Percentiles rank a stretch among this genome's conserved stretches.
These are phyloP conservation scores for Cerrena zonata DNA, from an alignment of 1,284 basidiomycete genomes.

Conservation along the genomic window DNA sequence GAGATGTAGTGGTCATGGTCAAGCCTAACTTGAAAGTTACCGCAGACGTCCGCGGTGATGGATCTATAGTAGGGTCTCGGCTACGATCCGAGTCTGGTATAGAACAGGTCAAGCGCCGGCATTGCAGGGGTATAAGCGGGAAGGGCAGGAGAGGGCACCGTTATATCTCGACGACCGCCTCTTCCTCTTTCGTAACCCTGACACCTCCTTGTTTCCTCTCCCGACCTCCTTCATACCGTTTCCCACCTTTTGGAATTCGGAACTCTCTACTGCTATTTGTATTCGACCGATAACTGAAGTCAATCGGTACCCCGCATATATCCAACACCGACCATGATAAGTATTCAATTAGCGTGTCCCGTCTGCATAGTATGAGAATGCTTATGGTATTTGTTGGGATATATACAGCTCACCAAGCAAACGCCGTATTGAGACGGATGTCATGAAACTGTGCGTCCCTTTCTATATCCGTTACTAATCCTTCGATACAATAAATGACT, in stretches of 20 bases:
- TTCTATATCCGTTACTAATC: not conserved
- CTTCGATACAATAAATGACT: too few relatives aligned
- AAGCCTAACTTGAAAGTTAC: too few relatives aligned
- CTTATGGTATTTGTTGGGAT: conserved; percentile 18
- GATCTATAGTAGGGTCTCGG: not conserved
- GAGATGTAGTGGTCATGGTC: not conserved
- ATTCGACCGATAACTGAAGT: not conserved
- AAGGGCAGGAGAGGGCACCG: not conserved
- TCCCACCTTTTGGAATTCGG: not conserved
- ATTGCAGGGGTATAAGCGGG: not conserved
- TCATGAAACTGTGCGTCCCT: conserved; percentile 91
- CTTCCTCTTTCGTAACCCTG: not conserved
- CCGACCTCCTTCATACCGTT: not conserved
- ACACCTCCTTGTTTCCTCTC: not conserved
- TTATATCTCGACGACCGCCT: not conserved
- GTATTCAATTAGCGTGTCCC: conserved; percentile 14
- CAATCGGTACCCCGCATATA: too few relatives aligned
- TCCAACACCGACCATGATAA: conserved; percentile 37
- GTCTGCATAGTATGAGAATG: not conserved
- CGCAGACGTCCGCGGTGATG: too few relatives aligned
- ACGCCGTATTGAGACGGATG: conserved; percentile 96
- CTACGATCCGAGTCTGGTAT: not conserved
- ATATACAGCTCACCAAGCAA: conserved; percentile 63
- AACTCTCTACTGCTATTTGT: not conserved
- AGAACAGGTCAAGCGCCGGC: not conserved